Evolutionary conservation across 495 filamentous ascomycete species (phyloP).

Genomic region (Baudoinia panamericana): DNA sequence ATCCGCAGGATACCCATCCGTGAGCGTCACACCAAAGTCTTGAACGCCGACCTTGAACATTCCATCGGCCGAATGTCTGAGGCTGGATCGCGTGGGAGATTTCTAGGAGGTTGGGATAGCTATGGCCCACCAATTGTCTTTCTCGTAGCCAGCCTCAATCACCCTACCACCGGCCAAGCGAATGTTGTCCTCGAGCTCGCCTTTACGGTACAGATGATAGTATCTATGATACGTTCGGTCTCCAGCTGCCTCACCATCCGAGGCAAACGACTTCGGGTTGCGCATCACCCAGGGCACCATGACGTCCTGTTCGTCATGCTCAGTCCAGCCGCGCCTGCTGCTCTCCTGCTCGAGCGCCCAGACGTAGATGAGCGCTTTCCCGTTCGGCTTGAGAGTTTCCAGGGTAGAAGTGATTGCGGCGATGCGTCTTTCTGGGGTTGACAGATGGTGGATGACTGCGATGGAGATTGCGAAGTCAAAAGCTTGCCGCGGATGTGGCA

Average conservation of each 20-base stretch:
- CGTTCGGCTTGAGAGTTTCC: slow-evolving; percentile 47
- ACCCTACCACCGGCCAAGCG: slow-evolving; percentile 59
- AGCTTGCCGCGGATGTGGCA: slow-evolving; percentile 50
- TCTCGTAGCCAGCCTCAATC: slow-evolving; percentile 79
- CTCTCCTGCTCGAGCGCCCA: slow-evolving; percentile 90
- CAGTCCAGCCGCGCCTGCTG: slow-evolving; percentile 85
- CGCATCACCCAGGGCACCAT: slow-evolving; percentile 92
- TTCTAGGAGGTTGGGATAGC: no score
- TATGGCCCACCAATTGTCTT: slow-evolving; percentile 96
- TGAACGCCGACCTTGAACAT: no score
- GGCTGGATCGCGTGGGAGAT: neutral
- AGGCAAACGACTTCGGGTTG: slow-evolving; percentile 17
- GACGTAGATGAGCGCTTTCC: slow-evolving; percentile 73
- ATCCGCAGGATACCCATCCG: neutral
- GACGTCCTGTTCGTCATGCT: slow-evolving; percentile 74
- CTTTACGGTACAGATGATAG: slow-evolving; percentile 83
- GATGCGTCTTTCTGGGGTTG: slow-evolving; percentile 60
- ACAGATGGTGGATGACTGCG: slow-evolving; percentile 89
- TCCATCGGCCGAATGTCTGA: no score
- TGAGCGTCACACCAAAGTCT: no score
- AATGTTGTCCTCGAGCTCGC: slow-evolving; percentile 77
- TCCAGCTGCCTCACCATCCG: slow-evolving; percentile 10
- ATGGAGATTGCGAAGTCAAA: slow-evolving; percentile 95
- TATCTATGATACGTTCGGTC: slow-evolving; percentile 67
- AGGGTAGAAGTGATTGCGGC: slow-evolving; percentile 63